Evolutionary conservation across 2,329 filamentous ascomycete species (phyloP), one percentile per base, ranked within the genome.

Genomic region (Paracorniculantispora psalliotae): DNA sequence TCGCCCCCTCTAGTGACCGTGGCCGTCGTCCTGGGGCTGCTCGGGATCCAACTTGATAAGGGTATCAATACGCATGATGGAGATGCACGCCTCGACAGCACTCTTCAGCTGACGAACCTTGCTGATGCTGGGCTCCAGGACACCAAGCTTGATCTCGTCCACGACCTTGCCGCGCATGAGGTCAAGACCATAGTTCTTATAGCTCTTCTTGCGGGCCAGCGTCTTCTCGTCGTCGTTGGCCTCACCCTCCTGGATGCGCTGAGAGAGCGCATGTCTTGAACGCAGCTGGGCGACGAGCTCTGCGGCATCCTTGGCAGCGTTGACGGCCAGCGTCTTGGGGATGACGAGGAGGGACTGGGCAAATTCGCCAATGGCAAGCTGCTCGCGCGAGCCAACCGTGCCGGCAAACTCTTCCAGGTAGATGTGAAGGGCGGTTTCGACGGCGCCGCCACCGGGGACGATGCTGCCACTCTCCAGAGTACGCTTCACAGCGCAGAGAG

Each of bases 51-150:
- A 79, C 81, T 96, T 96, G 78, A 99, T 97, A 76, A 99, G 82
- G 65, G 94, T 97, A 79, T 99, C 94, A 72, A 99, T 99, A 70
- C 94, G 86, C 94, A 99, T 97, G 73, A 99, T 97, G 71, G 92
- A 90, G 75, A 99, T 96, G 76, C 94, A 97, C 58, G 94, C 94
- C 79, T 99, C 94, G 52, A 99, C 94, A 28, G 94, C 94, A 76
- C 90, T 96, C 88, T 99, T 99, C 71, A 99, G 81, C 81, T 97
- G 94, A 76, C 93, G 89, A 66, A 99, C 85, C 83, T 99, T 99
- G 84, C 93, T 97, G 81, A 99, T 92, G 76, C 90, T 96, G 33
- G 94, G 94, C 80, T 99, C 94, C 70, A 99, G 76, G 62, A 99
- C 92, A 71, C 94, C 94, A 13, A 91, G 87, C 83, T 97, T 97